Evolutionary conservation across 129 eudicot genomes (phyloP), one percentile per base, ranked within the genome.

Genomic region (Artemisia argyi): DNA sequence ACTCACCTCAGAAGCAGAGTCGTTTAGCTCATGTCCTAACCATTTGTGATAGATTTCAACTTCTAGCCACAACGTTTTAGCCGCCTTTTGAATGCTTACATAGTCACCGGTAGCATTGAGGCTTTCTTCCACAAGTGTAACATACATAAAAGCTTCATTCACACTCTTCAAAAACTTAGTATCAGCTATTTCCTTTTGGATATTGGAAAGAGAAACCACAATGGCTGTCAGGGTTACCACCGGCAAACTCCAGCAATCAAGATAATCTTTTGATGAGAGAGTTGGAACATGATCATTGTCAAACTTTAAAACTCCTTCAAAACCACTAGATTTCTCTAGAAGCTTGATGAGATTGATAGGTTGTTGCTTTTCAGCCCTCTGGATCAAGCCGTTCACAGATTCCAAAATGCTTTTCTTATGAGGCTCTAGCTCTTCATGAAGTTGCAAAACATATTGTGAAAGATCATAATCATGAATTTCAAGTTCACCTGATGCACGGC

Each of bases 221-320:
- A 85, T 81, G 60, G 79, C 58, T 20, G 89, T 80, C 9, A 85
- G 60, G 13, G 83, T 84, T 17, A 74, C 83, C 28, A 84, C 60
- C 2, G 85, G 76, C 18, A 84, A 70, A 56, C 81, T 35, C 89
- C 86, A 81, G 15, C 86, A 74, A 61, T 75, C 13, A 17, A 73
- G 73, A 24, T 42, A 70, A 4, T 81, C 69, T 64, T 69, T 61
- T 17, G 70, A n/a, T 54, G 26, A 17, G 5, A 84, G 61, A 42
- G 9, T 5, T 15, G 46, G 62, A 32, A 85, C 74, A 17, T 53
- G 71, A 30, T 30, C 35, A 30, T 46, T 54, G 22, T 81, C 81
- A 72, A 73, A 78, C 26, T 67, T 80, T 11, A 1, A 3, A 39
- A 85, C 75, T 18, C 84, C 80, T 11, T 32, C 80, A 75, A 82